These are phyloP conservation scores for Globisporangium iwayamae DNA, from an alignment of 352 stramenopile genomes.

Conservation along the genomic window DNA sequence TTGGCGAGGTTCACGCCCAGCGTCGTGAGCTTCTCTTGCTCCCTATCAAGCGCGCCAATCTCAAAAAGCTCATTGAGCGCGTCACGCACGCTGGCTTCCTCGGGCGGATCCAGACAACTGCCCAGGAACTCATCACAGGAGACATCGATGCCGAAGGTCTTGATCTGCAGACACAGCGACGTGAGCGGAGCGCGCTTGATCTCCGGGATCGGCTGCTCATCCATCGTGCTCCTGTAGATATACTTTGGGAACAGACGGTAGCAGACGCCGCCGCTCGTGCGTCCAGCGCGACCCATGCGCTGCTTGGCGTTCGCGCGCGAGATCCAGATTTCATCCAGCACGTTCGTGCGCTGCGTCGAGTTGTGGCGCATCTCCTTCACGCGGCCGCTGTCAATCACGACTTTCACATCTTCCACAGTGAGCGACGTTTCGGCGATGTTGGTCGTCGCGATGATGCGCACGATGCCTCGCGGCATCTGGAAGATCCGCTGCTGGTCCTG, in stretches of 20 bases:
- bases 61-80: slow-evolving; percentile 88
- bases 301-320: slow-evolving; percentile 91
- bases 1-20: slow-evolving; percentile 91
- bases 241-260: slow-evolving; percentile 87
- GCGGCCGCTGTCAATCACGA: slow-evolving; percentile 96
- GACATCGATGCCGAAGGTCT: slow-evolving; percentile 78
- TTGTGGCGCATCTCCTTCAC: slow-evolving; percentile 90
- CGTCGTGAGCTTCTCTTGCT: slow-evolving; percentile 85
- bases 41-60: slow-evolving; percentile 78
- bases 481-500: slow-evolving; percentile 95
- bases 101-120: slow-evolving; percentile 91
- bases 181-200: slow-evolving; percentile 95
- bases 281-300: slow-evolving; percentile 88
- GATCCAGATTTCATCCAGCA: slow-evolving; percentile 88
- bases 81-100: slow-evolving; percentile 82
- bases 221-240: slow-evolving; percentile 75
- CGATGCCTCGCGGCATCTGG: slow-evolving; percentile 39
- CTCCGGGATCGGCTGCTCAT: slow-evolving; percentile 88
- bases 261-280: slow-evolving; percentile 86
- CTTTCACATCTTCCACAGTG: slow-evolving; percentile 93
- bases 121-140: slow-evolving; percentile 84
- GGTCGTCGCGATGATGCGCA: slow-evolving; percentile 95
- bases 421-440: slow-evolving; percentile 97
- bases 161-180: slow-evolving; percentile 95
- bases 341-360: slow-evolving; percentile 81